Evolutionary conservation across 2,329 filamentous ascomycete species (phyloP).

Genomic region (Pseudogymnoascus sp.): DNA sequence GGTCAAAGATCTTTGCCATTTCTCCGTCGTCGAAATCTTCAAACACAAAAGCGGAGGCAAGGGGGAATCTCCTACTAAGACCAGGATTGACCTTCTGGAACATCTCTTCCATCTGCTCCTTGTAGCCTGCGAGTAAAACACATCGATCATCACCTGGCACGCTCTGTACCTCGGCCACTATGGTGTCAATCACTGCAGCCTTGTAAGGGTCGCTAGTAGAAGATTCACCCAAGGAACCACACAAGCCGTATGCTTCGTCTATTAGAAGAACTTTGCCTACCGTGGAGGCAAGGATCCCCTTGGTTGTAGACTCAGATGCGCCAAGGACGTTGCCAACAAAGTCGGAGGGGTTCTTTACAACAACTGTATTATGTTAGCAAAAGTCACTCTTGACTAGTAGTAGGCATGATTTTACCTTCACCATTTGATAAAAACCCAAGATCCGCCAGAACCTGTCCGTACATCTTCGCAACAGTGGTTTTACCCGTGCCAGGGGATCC

Average conservation of each 20-base stretch:
- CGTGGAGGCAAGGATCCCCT: slow-evolving; percentile 41
- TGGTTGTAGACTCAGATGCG: slow-evolving; percentile 43
- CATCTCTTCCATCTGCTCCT: slow-evolving; percentile 59
- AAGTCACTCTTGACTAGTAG: no score
- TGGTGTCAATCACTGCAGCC: slow-evolving; percentile 54
- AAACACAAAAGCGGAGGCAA: slow-evolving; percentile 49
- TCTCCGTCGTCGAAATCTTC: slow-evolving; percentile 49
- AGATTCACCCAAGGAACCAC: no score
- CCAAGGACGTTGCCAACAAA: slow-evolving; percentile 43
- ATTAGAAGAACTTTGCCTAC: slow-evolving; percentile 49
- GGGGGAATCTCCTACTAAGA: slow-evolving; percentile 44
- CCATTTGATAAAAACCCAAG: not conserved
- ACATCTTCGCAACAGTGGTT: not conserved
- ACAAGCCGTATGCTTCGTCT: slow-evolving; percentile 38
- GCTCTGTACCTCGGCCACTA: slow-evolving; percentile 65
- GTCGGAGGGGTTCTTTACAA: slow-evolving; percentile 46
- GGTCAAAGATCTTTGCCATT: no score
- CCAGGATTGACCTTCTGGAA: slow-evolving; percentile 62
- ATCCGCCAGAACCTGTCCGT: not conserved
- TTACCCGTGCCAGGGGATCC: not conserved
- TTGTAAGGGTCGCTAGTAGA: slow-evolving; percentile 27
- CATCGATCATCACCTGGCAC: slow-evolving; percentile 60
- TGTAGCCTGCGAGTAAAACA: slow-evolving; percentile 55
- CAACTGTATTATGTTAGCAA: slow-evolving; percentile 25
- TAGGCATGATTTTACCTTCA: slow-evolving; percentile 17